Evolutionary conservation across 2,329 filamentous ascomycete species (phyloP).

Genomic region (Didymella keratinophila): DNA sequence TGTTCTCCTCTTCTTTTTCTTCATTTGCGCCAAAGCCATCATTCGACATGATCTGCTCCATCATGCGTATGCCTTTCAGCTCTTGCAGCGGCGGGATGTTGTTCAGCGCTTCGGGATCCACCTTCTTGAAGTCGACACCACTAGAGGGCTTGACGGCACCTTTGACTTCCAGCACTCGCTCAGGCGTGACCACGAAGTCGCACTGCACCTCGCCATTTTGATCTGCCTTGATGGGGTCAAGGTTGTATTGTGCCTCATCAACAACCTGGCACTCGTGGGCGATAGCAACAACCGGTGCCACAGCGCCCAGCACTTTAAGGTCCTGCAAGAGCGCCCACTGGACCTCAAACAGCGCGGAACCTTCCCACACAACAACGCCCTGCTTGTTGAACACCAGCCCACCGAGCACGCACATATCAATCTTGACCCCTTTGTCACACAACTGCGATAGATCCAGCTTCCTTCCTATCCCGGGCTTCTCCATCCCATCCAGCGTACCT

Average conservation of each 20-base stretch:
- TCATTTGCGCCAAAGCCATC: constrained; percentile 23
- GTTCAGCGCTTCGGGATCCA: constrained; percentile 49
- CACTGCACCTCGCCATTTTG: constrained; percentile 54
- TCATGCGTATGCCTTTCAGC: constrained; percentile 48
- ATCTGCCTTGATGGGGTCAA: constrained; percentile 32
- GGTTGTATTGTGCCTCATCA: constrained; percentile 33
- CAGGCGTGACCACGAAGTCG: constrained; percentile 53
- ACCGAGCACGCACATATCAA: constrained; percentile 53
- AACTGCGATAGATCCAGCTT: constrained; percentile 50
- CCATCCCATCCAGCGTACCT: constrained; percentile 56
- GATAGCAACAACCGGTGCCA: constrained; percentile 45
- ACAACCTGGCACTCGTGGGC: constrained; percentile 56
- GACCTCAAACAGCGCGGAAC: constrained; percentile 54
- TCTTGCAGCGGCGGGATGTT: constrained; percentile 51
- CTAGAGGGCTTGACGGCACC: constrained; percentile 44
- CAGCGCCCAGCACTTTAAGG: constrained; percentile 38
- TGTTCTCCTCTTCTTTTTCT: constrained; percentile 15
- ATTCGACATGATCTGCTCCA: constrained; percentile 45
- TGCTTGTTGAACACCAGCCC: constrained; percentile 51
- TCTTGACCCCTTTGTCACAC: constrained; percentile 32
- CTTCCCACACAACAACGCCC: constrained; percentile 54
- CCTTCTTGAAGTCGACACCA: constrained; percentile 51
- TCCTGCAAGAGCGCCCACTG: constrained; percentile 54
- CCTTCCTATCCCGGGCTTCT: constrained; percentile 48
- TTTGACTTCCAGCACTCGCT: constrained; percentile 38